Conservation (phyloP, 2,329 filamentous ascomycete genomes). For the Neurospora sp. region DNA sequence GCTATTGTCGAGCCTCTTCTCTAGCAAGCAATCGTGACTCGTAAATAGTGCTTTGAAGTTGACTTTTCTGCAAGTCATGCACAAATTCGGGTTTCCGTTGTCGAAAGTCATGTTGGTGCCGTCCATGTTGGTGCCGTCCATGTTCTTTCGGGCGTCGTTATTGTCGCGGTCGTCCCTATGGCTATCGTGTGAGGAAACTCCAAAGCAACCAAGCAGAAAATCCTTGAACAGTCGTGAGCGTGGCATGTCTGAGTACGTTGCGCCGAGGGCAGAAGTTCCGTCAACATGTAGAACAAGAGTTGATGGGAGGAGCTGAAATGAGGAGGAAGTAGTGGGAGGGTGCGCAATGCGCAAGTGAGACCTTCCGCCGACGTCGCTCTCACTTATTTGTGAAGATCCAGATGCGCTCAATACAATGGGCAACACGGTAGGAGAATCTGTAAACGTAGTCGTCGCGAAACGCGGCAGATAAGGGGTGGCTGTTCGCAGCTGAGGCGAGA, state of each 20-base stretch:
- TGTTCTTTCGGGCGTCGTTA: not conserved
- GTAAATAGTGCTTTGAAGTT: not conserved
- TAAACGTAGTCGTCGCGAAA: too few species aligned
- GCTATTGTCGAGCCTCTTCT: not conserved
- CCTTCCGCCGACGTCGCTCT: not conserved
- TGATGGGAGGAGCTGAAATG: not conserved
- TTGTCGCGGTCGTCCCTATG: not conserved
- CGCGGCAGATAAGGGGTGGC: too few species aligned
- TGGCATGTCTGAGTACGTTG: not conserved
- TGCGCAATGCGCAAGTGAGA: not conserved
- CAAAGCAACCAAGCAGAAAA: not conserved
- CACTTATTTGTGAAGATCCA: not conserved
- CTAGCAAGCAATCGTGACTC: too few species aligned
- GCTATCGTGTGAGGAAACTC: not conserved
- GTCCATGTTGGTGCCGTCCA: not conserved
- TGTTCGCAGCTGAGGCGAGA: too few species aligned
- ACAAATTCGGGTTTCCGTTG: not conserved
- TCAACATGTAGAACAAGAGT: not conserved
- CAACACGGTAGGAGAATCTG: too few species aligned
- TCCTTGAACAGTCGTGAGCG: not conserved
- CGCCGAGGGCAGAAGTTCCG: not conserved
- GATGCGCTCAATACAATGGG: not conserved
- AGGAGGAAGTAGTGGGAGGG: accelerated
- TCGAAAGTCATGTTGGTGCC: too few species aligned
- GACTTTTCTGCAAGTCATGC: not conserved